phyloP scores from a whole-genome alignment of 2,329 filamentous ascomycete species.

The Verticillium tricorpus region DNA sequence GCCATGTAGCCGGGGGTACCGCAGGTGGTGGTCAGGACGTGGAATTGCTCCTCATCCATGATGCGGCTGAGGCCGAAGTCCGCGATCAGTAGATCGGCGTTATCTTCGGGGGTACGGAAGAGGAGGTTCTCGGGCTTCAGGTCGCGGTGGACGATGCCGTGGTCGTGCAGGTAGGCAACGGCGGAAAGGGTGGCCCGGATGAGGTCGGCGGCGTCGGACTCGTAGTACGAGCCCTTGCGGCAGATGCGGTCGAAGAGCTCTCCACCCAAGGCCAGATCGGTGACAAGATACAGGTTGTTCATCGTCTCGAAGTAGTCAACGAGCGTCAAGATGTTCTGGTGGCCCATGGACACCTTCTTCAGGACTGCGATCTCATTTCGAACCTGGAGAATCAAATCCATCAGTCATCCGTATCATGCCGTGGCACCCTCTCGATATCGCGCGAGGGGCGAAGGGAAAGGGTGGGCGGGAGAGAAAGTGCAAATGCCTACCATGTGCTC shows the following conservation, averaged over 20 bases:
- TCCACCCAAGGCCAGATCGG: slow-evolving; percentile 90
- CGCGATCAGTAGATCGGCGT: slow-evolving; percentile 92
- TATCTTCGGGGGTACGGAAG: slow-evolving; percentile 96
- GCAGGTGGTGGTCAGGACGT: slow-evolving; percentile 94
- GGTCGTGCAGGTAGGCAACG: slow-evolving; percentile 97
- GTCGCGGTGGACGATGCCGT: slow-evolving; percentile 97
- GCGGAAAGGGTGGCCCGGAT: slow-evolving; percentile 93
- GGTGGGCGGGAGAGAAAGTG: background rate
- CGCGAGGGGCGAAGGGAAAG: background rate
- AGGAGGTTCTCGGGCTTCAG: slow-evolving; percentile 96
- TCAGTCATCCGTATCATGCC: background rate
- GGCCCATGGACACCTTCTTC: slow-evolving; percentile 97
- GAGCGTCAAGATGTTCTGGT: slow-evolving; percentile 94
- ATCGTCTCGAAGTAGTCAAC: slow-evolving; percentile 99
- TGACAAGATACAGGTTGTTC: slow-evolving; percentile 98
- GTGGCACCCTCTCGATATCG: background rate
- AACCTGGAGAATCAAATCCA: slow-evolving; percentile 50
- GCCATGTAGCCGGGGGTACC: slow-evolving; percentile 99
- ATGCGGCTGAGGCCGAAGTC: slow-evolving; percentile 95
- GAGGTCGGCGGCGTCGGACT: slow-evolving; percentile 91
- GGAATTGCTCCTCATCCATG: slow-evolving; percentile 99
- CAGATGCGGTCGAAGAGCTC: slow-evolving; percentile 99
- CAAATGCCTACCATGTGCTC: slow-evolving; percentile 81
- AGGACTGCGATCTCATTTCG: slow-evolving; percentile 97
- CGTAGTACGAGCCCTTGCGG: slow-evolving; percentile 97